phyloP scores from a whole-genome alignment of 306 rosid species.

The Corylus avellana region DNA sequence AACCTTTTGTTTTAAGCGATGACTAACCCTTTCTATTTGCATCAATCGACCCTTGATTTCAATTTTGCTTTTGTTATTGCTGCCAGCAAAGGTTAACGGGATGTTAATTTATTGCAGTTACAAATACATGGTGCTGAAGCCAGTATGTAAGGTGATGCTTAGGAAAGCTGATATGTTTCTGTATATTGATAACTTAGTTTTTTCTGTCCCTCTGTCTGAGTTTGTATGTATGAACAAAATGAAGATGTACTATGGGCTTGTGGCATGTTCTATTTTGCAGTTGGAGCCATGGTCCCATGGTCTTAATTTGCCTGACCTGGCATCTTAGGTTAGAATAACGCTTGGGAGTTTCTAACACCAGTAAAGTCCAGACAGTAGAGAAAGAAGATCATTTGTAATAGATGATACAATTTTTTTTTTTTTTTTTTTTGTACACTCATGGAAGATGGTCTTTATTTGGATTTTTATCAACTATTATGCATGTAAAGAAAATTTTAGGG shows the following conservation, averaged over 20 bases:
- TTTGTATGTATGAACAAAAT: constrained; percentile 27
- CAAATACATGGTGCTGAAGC: constrained; percentile 32
- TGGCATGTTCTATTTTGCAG: constrained; percentile 46
- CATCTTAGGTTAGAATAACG: constrained; percentile 61
- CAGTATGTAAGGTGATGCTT: constrained; percentile 30
- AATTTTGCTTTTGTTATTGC: neutral
- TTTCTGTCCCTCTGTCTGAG: constrained; percentile 21
- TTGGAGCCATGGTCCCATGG: constrained; percentile 33
- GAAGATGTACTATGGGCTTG: constrained; percentile 30
- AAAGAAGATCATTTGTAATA: constrained; percentile 37
- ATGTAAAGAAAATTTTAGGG: too few species aligned
- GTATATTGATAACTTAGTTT: constrained; percentile 34
- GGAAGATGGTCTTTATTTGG: too few species aligned
- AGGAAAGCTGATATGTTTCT: constrained; percentile 37
- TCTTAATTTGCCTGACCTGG: constrained; percentile 56
- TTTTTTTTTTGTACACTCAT: too few species aligned
- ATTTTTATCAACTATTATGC: too few species aligned
- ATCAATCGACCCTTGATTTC: neutral
- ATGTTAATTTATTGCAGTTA: constrained; percentile 45
- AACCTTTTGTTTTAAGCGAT: neutral
- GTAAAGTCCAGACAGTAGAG: constrained; percentile 45
- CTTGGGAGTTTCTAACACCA: constrained; percentile 57
- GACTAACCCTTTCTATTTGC: neutral
- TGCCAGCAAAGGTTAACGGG: constrained; percentile 17
- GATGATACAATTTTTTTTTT: constrained; percentile 12